phyloP scores from a whole-genome alignment of 805 yeast species.

The Wickerhamiella spandovensis region DNA sequence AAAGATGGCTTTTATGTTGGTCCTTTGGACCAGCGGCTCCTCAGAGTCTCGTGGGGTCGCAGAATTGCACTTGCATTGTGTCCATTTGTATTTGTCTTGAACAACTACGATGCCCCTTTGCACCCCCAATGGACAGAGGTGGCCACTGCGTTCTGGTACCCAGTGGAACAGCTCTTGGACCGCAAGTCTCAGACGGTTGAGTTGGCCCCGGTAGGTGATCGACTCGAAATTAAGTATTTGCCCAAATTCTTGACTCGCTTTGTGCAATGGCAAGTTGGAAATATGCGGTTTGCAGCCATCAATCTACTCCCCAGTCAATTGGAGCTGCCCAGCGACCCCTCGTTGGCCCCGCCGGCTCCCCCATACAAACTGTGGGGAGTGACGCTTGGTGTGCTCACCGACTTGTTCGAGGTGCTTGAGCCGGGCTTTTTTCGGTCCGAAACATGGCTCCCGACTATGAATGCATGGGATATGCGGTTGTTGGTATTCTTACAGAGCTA shows the following conservation, averaged over 20 bases:
- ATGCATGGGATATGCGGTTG: conserved; percentile 18
- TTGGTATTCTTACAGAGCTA: conserved; percentile 9
- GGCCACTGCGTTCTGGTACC: conserved; percentile 27
- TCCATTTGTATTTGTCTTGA: conserved; percentile 25
- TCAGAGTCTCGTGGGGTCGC: conserved; percentile 25
- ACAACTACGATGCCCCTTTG: conserved; percentile 13
- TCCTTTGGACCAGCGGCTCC: conserved; percentile 24
- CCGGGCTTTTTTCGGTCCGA: conserved; percentile 11
- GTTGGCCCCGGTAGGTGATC: conserved; percentile 16
- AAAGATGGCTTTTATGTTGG: conserved; percentile 22
- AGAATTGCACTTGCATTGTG: conserved; percentile 23
- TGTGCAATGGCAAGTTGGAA: conserved; percentile 16
- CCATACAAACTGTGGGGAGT: conserved; percentile 29
- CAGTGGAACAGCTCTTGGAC: conserved; percentile 18
- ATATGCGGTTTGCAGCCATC: conserved; percentile 21
- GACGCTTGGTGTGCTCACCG: conserved; percentile 24
- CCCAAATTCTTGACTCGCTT: conserved; percentile 8
- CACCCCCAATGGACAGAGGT: conserved; percentile 25
- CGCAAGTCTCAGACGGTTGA: conserved; percentile 10
- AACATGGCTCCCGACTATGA: conserved; percentile 17
- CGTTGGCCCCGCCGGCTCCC: conserved; percentile 7
- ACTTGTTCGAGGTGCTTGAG: conserved; percentile 18
- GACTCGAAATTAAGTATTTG: conserved; percentile 13
- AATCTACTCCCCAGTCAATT: conserved; percentile 12
- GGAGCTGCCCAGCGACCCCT: conserved; percentile 2